Percentiles rank a stretch among this genome's conserved stretches.
phyloP scores from a whole-genome alignment of 2,329 filamentous ascomycete species.

The Aureobasidium leucospermi region DNA sequence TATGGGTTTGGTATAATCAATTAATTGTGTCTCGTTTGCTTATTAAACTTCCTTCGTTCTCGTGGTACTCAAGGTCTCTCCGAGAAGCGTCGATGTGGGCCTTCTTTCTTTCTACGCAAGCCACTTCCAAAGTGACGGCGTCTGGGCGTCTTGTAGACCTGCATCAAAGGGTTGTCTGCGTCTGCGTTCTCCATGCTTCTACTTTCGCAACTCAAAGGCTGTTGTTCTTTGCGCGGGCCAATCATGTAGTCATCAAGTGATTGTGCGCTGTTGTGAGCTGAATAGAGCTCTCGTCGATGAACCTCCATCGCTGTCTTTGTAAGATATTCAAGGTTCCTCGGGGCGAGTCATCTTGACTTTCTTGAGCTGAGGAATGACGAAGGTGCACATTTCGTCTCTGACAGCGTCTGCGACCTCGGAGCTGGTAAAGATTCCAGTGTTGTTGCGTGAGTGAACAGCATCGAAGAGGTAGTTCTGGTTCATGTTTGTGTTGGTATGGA shows the following conservation, averaged over 20 bases:
- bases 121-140: conserved; percentile 84
- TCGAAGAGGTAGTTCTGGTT: no score
- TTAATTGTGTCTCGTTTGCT: no score
- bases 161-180: conserved; percentile 1
- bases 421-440: no score
- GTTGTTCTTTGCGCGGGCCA: not conserved
- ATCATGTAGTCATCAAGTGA: conserved; percentile 5
- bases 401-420: no score
- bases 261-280: conserved; percentile 2
- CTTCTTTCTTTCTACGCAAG: conserved; percentile 62
- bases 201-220: not conserved
- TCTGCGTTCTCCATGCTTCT: conserved; percentile 12
- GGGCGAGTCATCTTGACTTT: no score
- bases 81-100: conserved; percentile 59
- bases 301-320: no score
- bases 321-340: no score
- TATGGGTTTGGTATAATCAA: no score
- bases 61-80: conserved; percentile 81
- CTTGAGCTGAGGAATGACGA: no score
- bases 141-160: conserved; percentile 28
- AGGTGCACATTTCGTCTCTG: no score
- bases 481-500: no score
- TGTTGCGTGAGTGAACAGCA: no score
- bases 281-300: conserved; percentile 16
- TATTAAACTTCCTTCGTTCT: conserved; percentile 59